These are phyloP conservation scores for Cryptomeria japonica DNA, from an alignment of 75 land plant genomes.

Conservation along the genomic window DNA sequence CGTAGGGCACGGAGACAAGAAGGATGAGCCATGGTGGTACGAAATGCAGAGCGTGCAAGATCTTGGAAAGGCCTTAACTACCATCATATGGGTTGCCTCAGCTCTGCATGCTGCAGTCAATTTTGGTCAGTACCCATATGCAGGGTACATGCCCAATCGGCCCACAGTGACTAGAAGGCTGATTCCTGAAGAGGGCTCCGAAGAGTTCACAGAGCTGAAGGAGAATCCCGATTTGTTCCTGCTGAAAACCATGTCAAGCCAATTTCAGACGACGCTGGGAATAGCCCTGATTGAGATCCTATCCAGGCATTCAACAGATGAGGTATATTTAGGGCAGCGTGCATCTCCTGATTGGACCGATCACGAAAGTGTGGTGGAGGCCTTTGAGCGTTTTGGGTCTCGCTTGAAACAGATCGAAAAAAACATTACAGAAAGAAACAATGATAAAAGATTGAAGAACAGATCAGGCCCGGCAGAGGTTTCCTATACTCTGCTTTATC, in stretches of 20 bases:
- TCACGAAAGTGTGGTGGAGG: too few species aligned
- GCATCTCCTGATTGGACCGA: too few species aligned
- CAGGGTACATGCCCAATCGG: constrained; percentile 44
- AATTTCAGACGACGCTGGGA: constrained; percentile 29
- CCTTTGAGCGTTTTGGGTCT: too few species aligned
- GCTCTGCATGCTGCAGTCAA: constrained; percentile 72
- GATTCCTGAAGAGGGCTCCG: constrained; percentile 30
- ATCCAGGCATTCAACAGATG: constrained; percentile 13
- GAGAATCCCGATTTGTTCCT: constrained; percentile 27
- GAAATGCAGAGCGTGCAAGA: constrained; percentile 31
- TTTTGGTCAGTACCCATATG: constrained; percentile 49
- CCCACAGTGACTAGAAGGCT: constrained; percentile 31
- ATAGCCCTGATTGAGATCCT: constrained; percentile 39
- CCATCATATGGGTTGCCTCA: constrained; percentile 56
- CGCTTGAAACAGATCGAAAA: too few species aligned
- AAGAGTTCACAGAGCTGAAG: constrained; percentile 21
- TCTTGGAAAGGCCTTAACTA: constrained; percentile 44
- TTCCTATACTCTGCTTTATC: constrained; percentile 20
- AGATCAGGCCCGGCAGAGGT: too few species aligned
- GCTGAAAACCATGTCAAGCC: constrained; percentile 15
- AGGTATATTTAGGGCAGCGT: too few species aligned
- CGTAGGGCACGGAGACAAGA: constrained; percentile 70
- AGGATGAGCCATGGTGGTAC: constrained; percentile 71
- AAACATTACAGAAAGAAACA: too few species aligned
- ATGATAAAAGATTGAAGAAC: too few species aligned